phyloP scores from a whole-genome alignment of 2,329 filamentous ascomycete species.

The Daldinia sp. region DNA sequence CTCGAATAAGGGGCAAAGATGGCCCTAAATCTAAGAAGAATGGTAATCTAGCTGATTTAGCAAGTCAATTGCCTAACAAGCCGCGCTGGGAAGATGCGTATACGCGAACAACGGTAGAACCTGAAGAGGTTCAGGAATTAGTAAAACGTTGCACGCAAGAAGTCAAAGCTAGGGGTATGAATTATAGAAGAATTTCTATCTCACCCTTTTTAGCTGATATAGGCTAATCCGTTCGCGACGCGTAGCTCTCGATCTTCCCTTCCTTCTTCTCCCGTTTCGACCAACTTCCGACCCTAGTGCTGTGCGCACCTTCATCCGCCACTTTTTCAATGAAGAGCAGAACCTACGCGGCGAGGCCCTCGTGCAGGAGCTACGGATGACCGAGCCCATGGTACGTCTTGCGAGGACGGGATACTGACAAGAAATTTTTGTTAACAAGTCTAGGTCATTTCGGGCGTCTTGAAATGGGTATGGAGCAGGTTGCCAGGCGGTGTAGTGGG shows the following conservation, averaged over 20 bases:
- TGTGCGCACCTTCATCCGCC: constrained; percentile 89
- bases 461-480: constrained; percentile 99
- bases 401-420: constrained; percentile 4
- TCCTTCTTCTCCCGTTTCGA: constrained; percentile 92
- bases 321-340: constrained; percentile 81
- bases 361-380: constrained; percentile 86
- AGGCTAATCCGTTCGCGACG: constrained; percentile 23
- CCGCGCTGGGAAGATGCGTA: constrained; percentile 90
- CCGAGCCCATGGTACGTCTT: constrained; percentile 84
- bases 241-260: constrained; percentile 85
- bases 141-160: constrained; percentile 86
- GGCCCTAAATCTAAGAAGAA: constrained; percentile 73
- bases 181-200: constrained; percentile 14
- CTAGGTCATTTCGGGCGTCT: constrained; percentile 88
- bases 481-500: constrained; percentile 90
- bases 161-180: constrained; percentile 90
- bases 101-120: constrained; percentile 80
- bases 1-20: constrained; percentile 79
- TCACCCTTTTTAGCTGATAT: neutral
- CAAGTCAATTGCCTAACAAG: constrained; percentile 67
- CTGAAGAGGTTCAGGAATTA: constrained; percentile 90
- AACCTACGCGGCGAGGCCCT: constrained; percentile 74
- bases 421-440: constrained; percentile 9
- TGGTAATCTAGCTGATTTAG: constrained; percentile 58
- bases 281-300: constrained; percentile 91